Evolutionary conservation across 164 flowering plant genomes (phyloP), one percentile per base, ranked within the genome.

Genomic region (Piper longum): DNA sequence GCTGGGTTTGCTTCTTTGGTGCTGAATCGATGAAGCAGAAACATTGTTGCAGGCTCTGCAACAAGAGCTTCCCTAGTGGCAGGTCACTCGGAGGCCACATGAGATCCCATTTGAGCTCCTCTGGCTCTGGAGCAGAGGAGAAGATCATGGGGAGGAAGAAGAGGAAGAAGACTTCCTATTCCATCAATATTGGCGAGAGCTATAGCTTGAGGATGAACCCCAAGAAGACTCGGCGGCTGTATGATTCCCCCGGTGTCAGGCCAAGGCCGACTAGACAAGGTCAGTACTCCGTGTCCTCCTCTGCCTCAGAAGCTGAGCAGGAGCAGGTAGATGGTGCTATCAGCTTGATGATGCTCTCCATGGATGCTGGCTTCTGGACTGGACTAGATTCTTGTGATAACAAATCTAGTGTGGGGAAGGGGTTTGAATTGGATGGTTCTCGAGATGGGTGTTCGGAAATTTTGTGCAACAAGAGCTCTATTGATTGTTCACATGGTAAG

Each of bases 51-150:
- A 87, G 81, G 71, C 76, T 84, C 67, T 91, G 98, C 76, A 62
- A 67, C 69, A 89, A 85, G 76, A 78, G 74, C 41, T 91, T 89
- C 66, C 73, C 77, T 14, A 84, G 87, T 71, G 98, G 96, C 0
- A 86, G 92, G 79, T 87, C 96, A 56, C 71, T 91, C 63, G 98
- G 95, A 13, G 96, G 98, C 57, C 98, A 91, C 74, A 91, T 87
- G 88, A 85, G 96, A 84, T 83, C 95, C 72, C 98, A 91, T 69
- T 62, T 85, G 80, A 76, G 71, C 62, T 73, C 56, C 57, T 51
- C 2, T 5, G 48, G 48, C 11, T 44, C 48, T 5, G 6, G 8
- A 5, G 48, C 11, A 44, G 6, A 1, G 11, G 48, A 44, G 48
- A 44, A 44, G 71, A 8, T 55, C 36, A 26, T 26, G 1, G 74